phyloP scores from a whole-genome alignment of 2,329 filamentous ascomycete genomes.

The Parascedosporium putredinis region DNA sequence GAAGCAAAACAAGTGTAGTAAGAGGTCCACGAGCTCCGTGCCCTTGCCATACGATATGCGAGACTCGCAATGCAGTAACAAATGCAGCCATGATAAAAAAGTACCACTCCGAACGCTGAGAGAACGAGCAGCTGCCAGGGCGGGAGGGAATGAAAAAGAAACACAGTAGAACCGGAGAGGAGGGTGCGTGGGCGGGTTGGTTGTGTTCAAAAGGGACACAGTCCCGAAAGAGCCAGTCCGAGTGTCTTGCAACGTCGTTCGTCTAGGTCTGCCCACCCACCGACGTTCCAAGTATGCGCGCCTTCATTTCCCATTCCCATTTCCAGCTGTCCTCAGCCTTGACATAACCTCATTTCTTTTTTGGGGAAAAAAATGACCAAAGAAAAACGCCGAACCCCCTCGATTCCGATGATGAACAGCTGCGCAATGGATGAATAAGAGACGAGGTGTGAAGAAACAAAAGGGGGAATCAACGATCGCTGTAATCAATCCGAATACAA shows the following conservation, averaged over 20 bases:
- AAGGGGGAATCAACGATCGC: not conserved
- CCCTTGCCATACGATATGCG: slow-evolving; percentile 3
- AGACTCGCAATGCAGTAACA: slow-evolving; percentile 5
- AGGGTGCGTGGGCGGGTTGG: not conserved
- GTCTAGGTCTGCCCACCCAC: no score
- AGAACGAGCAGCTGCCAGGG: not conserved
- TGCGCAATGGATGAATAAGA: not conserved
- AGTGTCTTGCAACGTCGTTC: no score
- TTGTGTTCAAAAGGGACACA: not conserved
- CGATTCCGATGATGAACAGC: slow-evolving; percentile 2
- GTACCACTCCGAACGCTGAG: not conserved
- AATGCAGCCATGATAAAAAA: slow-evolving; percentile 5
- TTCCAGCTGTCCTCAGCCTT: not conserved
- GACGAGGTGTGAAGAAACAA: slow-evolving; percentile 3
- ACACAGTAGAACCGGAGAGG: not conserved
- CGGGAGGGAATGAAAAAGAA: not conserved
- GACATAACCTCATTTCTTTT: slow-evolving; percentile 1
- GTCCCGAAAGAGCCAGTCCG: no score
- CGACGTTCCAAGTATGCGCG: not conserved
- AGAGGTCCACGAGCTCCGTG: slow-evolving; percentile 3
- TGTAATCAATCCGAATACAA: not conserved
- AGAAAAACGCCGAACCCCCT: slow-evolving; percentile 3
- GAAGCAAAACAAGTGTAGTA: slow-evolving; percentile 6
- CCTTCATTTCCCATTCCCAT: not conserved
- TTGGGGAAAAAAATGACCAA: no score